Percentiles rank a stretch among this genome's conserved stretches.
Evolutionary conservation across 106 monocot species (phyloP).

Genomic region (Dendrobium nobile): DNA sequence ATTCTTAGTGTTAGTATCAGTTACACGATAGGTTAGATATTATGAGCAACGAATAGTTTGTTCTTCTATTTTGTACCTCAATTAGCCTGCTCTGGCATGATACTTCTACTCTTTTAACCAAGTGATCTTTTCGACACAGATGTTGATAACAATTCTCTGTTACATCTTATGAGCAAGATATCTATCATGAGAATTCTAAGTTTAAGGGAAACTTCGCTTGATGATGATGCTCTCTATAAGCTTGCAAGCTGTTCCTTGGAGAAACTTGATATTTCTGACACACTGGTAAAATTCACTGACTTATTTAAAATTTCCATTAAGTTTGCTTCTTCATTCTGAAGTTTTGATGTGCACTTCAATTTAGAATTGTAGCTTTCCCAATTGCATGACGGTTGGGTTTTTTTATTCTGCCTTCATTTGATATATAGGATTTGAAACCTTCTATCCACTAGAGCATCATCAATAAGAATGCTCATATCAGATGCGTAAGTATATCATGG

Average conservation of each 20-base stretch:
- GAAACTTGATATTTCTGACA: slow-evolving; percentile 69
- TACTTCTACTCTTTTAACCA: background rate
- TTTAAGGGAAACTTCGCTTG: slow-evolving; percentile 42
- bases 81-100: background rate
- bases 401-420: too few relatives aligned
- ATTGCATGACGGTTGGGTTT: too few relatives aligned
- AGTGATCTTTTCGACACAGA: slow-evolving; percentile 19
- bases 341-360: too few relatives aligned
- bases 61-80: background rate
- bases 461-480: too few relatives aligned
- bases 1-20: background rate
- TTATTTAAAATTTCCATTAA: background rate
- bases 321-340: too few relatives aligned
- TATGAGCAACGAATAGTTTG: background rate
- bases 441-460: too few relatives aligned
- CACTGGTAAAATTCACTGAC: slow-evolving; percentile 34
- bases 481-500: too few relatives aligned
- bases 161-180: slow-evolving; percentile 44
- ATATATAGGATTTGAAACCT: too few relatives aligned
- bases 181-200: slow-evolving; percentile 39
- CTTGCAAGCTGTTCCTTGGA: slow-evolving; percentile 47
- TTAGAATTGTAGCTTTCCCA: too few relatives aligned
- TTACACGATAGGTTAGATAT: background rate
- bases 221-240: slow-evolving; percentile 45
- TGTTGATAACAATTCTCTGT: slow-evolving; percentile 43